Percentiles rank a stretch among this genome's conserved stretches.
phyloP scores from a whole-genome alignment of 1,284 basidiomycete genomes.

The Quambalaria eucalypti region DNA sequence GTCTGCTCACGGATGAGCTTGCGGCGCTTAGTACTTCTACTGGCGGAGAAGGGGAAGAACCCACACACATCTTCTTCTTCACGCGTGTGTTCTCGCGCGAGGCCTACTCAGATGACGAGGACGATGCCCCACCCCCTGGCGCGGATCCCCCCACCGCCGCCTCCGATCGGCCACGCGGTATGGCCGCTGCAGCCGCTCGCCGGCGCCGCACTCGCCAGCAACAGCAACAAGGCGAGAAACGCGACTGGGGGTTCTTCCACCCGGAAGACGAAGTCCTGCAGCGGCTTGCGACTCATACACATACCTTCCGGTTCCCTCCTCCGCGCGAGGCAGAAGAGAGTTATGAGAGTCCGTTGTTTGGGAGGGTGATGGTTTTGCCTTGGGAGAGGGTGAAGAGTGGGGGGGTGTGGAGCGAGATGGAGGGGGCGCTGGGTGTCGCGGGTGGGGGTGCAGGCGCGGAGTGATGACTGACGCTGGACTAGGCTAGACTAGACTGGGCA shows the following conservation, averaged over 20 bases:
- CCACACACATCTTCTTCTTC: constrained; percentile 35
- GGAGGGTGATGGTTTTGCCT: constrained; percentile 29
- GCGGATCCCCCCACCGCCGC: constrained; percentile 8
- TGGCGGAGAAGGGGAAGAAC: background rate
- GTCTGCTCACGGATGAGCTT: constrained; percentile 38
- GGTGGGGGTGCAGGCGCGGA: no score
- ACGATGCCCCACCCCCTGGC: no score
- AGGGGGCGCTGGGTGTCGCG: background rate
- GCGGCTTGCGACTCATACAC: constrained; percentile 23
- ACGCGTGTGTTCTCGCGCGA: constrained; percentile 40
- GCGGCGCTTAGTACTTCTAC: background rate
- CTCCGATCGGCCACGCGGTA: constrained; percentile 22
- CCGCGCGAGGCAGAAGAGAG: constrained; percentile 34
- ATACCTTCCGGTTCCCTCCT: constrained; percentile 41
- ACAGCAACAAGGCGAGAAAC: constrained; percentile 5
- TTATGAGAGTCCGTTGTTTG: constrained; percentile 40
- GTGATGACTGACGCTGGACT: no score
- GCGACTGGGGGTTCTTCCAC: constrained; percentile 38
- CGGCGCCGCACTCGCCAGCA: constrained; percentile 7
- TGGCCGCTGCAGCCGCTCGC: constrained; percentile 30
- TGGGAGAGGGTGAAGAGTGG: constrained; percentile 4
- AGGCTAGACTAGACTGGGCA: no score
- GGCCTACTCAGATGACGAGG: constrained; percentile 38
- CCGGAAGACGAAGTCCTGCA: constrained; percentile 38
- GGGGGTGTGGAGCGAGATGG: background rate